A percentile compares a stretch with the other conserved stretches of the same genome.
phyloP scores from a whole-genome alignment of 2,329 filamentous ascomycete genomes.

The Microsporum canis region DNA sequence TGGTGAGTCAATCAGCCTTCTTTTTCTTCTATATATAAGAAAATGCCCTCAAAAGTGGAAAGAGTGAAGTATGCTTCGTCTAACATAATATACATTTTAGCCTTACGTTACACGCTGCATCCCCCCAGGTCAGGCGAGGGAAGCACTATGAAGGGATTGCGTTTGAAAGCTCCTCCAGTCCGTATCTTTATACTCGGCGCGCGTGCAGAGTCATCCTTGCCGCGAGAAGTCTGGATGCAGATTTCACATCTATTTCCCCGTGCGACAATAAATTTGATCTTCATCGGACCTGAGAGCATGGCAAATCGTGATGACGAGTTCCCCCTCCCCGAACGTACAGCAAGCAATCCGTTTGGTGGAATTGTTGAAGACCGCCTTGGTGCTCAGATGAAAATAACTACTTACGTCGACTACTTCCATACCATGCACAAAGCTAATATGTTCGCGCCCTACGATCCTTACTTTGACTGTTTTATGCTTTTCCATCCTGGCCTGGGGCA shows the following conservation, averaged over 20 bases:
- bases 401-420: conserved; percentile 96
- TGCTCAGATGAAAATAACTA: conserved; percentile 88
- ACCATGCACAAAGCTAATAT: conserved; percentile 82
- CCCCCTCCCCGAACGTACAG: conserved; percentile 73
- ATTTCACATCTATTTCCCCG: conserved; percentile 90
- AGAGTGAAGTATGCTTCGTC: neutral
- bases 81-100: conserved; percentile 35
- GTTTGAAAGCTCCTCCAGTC: conserved; percentile 74
- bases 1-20: conserved; percentile 44
- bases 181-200: conserved; percentile 89
- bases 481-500: conserved; percentile 96
- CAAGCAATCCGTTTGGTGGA: conserved; percentile 83
- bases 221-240: conserved; percentile 87
- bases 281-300: conserved; percentile 96
- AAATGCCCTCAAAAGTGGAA: too few relatives aligned
- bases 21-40: conserved; percentile 13
- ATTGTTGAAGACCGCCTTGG: conserved; percentile 84
- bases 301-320: conserved; percentile 86
- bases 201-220: conserved; percentile 91
- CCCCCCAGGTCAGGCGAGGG: conserved; percentile 71
- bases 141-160: conserved; percentile 62
- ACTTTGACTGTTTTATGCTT: conserved; percentile 94
- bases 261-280: conserved; percentile 77
- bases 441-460: conserved; percentile 92
- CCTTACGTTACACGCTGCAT: conserved; percentile 85